Conservation (phyloP, 2,329 filamentous ascomycete species). For the Fusarium annulatum region DNA sequence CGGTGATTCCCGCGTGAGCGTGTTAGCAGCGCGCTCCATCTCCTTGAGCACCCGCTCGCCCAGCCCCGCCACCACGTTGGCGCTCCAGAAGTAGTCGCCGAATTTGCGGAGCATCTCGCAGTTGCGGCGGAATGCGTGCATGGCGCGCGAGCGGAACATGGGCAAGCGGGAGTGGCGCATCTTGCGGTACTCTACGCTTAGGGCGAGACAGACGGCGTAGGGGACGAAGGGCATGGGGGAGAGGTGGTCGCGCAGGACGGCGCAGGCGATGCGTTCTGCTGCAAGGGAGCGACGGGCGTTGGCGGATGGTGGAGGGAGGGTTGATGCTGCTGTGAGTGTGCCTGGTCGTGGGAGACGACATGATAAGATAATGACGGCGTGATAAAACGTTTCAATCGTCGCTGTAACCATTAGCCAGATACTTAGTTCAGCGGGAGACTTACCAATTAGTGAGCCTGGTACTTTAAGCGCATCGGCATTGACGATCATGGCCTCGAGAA, state of each 20-base stretch:
- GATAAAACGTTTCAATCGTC: slow-evolving; percentile 72
- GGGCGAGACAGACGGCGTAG: slow-evolving; percentile 69
- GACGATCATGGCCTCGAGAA: slow-evolving; percentile 68
- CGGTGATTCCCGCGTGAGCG: slow-evolving; percentile 53
- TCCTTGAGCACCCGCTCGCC: slow-evolving; percentile 66
- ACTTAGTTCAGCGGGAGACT: slow-evolving; percentile 20
- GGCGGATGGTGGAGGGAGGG: slow-evolving; percentile 59
- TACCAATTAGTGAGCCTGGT: slow-evolving; percentile 62
- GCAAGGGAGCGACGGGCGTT: slow-evolving; percentile 69
- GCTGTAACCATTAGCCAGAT: slow-evolving; percentile 51
- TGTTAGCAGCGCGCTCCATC: slow-evolving; percentile 65
- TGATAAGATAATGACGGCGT: slow-evolving; percentile 71
- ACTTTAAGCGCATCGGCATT: slow-evolving; percentile 63
- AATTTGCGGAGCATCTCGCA: slow-evolving; percentile 64
- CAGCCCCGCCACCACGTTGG: slow-evolving; percentile 64
- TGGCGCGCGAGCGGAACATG: slow-evolving; percentile 67
- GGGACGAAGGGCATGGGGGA: slow-evolving; percentile 69
- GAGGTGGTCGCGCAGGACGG: slow-evolving; percentile 63
- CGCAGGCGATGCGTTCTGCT: slow-evolving; percentile 66
- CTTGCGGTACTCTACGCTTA: slow-evolving; percentile 72
- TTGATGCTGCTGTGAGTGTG: slow-evolving; percentile 53
- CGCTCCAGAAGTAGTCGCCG: slow-evolving; percentile 68
- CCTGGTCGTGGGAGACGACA: slow-evolving; percentile 63
- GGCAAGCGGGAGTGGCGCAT: slow-evolving; percentile 70
- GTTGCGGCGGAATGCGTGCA: slow-evolving; percentile 64